Evolutionary conservation across 176 grass and related monocot genomes (phyloP).

Genomic region (Alopecurus myosuroides): DNA sequence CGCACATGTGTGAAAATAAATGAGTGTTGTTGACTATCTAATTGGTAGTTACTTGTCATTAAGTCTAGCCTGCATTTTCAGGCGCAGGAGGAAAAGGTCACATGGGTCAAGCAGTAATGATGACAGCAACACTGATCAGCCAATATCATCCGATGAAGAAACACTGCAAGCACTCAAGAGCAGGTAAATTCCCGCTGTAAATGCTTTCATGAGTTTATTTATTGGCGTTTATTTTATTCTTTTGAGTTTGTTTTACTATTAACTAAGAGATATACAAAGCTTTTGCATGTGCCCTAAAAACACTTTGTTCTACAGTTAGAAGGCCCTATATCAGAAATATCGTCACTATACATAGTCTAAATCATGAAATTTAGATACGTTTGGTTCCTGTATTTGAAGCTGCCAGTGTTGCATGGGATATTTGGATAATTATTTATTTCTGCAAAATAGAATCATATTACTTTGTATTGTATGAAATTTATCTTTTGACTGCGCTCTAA

Average conservation of each 20-base stretch:
- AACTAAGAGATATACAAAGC: neutral
- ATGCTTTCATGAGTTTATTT: slow-evolving; percentile 20
- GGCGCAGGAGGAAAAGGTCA: slow-evolving; percentile 47
- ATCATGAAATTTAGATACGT: neutral
- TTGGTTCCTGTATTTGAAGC: neutral
- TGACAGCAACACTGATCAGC: slow-evolving; percentile 22
- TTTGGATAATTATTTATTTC: neutral
- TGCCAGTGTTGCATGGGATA: neutral
- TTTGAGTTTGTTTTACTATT: slow-evolving; percentile 6
- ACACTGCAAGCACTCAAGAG: slow-evolving; percentile 52
- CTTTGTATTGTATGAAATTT: neutral
- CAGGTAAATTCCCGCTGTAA: slow-evolving; percentile 38
- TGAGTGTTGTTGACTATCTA: neutral
- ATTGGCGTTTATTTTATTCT: neutral
- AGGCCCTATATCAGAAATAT: neutral
- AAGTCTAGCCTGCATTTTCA: slow-evolving; percentile 25
- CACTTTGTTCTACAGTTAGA: neutral
- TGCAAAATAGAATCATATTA: neutral
- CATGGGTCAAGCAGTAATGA: slow-evolving; percentile 21
- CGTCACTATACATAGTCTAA: neutral
- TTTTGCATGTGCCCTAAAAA: neutral
- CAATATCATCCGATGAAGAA: slow-evolving; percentile 59
- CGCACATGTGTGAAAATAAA: neutral
- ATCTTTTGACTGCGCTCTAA: neutral
- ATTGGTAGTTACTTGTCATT: slow-evolving; percentile 5